Conservation (phyloP, 106 monocot species). For the Dioscorea zingiberensis region DNA sequence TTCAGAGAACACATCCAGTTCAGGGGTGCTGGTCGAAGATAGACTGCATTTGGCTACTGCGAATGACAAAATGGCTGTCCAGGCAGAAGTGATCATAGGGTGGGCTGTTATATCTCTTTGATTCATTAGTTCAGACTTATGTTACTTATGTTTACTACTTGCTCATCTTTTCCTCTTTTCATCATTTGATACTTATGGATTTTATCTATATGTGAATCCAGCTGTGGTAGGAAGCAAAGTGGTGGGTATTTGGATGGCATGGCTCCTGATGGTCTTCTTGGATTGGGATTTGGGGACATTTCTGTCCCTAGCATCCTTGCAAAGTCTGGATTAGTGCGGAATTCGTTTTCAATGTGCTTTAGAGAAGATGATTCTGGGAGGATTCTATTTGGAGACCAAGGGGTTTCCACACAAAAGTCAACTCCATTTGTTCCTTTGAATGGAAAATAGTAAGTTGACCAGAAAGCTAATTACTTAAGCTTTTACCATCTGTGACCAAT, state of each 20-base stretch:
- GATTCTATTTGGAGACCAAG: slow-evolving; percentile 81
- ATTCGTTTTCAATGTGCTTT: slow-evolving; percentile 95
- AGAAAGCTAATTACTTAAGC: not conserved
- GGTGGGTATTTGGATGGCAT: slow-evolving; percentile 90
- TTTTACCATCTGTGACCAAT: too few species aligned
- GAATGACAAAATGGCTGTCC: slow-evolving; percentile 24
- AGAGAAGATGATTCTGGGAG: slow-evolving; percentile 72
- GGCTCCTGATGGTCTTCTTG: slow-evolving; percentile 98
- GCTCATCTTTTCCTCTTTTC: not conserved
- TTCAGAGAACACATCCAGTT: slow-evolving; percentile 88
- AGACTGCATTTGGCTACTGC: slow-evolving; percentile 47
- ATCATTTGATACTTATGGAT: not conserved
- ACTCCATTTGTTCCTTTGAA: slow-evolving; percentile 69
- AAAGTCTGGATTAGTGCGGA: slow-evolving; percentile 62
- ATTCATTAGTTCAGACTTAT: not conserved
- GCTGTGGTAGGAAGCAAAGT: slow-evolving; percentile 88
- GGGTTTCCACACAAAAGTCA: slow-evolving; percentile 50
- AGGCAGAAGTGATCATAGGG: slow-evolving; percentile 79
- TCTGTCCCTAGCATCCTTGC: slow-evolving; percentile 86
- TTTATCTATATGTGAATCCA: slow-evolving; percentile 17
- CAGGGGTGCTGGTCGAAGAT: slow-evolving; percentile 80
- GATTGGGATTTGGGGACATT: slow-evolving; percentile 78
- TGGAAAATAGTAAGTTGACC: slow-evolving; percentile 74
- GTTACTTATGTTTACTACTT: not conserved
- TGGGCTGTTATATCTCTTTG: slow-evolving; percentile 12